Conservation (phyloP, 2,329 filamentous ascomycete genomes). For the Lanzia echinophila region DNA sequence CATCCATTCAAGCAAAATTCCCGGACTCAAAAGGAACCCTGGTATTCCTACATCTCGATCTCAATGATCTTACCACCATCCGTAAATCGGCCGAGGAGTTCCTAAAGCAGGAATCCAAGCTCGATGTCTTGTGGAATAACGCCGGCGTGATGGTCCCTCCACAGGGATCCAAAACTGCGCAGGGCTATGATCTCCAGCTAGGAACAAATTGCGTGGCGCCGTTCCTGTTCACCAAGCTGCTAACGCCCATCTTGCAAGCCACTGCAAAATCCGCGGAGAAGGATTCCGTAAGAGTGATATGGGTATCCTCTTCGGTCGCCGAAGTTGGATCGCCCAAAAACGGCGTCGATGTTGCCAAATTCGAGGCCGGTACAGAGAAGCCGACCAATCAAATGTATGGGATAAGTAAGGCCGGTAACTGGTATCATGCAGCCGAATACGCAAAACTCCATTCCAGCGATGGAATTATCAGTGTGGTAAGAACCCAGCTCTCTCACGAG, state of each 20-base stretch:
- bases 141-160: conserved; percentile 36
- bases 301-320: conserved; percentile 29
- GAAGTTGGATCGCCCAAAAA: conserved; percentile 17
- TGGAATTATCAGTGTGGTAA: conserved; percentile 23
- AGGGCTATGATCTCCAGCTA: conserved; percentile 34
- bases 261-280: conserved; percentile 23
- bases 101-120: conserved; percentile 28
- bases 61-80: conserved; percentile 35
- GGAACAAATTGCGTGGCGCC: conserved; percentile 34
- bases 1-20: conserved; percentile 31
- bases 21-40: conserved; percentile 31
- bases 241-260: conserved; percentile 30
- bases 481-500: not conserved
- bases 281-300: conserved; percentile 24
- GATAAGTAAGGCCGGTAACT: conserved; percentile 25
- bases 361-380: conserved; percentile 14
- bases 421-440: conserved; percentile 21
- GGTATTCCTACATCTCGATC: conserved; percentile 34
- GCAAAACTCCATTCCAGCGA: conserved; percentile 17
- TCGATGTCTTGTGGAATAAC: conserved; percentile 38
- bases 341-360: conserved; percentile 23
- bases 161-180: conserved; percentile 27
- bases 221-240: conserved; percentile 34
- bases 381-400: conserved; percentile 13
- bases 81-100: conserved; percentile 34